Percentiles rank a stretch among this genome's conserved stretches.
Conservation (phyloP, 2,329 filamentous ascomycete genomes). For the Epicoccum nigrum region DNA sequence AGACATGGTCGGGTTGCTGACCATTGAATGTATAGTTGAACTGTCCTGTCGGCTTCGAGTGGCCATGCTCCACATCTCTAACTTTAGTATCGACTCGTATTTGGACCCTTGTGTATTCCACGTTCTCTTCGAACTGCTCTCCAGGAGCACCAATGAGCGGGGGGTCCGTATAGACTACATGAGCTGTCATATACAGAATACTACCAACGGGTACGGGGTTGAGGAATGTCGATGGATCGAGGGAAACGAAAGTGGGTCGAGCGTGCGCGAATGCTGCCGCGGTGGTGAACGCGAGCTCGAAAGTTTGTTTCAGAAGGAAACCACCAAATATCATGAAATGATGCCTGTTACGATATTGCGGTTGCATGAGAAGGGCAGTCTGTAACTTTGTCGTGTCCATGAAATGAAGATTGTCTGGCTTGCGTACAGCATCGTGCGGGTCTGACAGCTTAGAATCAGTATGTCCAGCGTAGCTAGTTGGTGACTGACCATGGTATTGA, state of each 20-base stretch:
- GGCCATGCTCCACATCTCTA: constrained; percentile 72
- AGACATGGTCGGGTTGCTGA: neutral
- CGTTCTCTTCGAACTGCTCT: constrained; percentile 41
- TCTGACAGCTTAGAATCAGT: constrained; percentile 45
- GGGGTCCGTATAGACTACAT: constrained; percentile 74
- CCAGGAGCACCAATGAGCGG: constrained; percentile 51
- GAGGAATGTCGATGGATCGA: constrained; percentile 76
- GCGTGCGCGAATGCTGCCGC: constrained; percentile 73
- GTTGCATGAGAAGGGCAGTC: constrained; percentile 76
- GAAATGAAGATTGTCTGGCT: constrained; percentile 63
- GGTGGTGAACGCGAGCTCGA: constrained; percentile 78
- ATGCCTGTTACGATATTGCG: constrained; percentile 71
- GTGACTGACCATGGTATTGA: constrained; percentile 62
- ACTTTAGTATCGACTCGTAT: constrained; percentile 75
- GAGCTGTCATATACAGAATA: constrained; percentile 75
- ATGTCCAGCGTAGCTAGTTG: neutral
- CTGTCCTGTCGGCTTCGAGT: constrained; percentile 71
- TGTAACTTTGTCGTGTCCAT: constrained; percentile 69
- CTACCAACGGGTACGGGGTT: constrained; percentile 77
- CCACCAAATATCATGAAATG: constrained; percentile 82
- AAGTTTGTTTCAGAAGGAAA: constrained; percentile 75
- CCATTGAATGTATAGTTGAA: constrained; percentile 74
- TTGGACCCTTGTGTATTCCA: constrained; percentile 67
- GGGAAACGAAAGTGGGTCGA: constrained; percentile 72
- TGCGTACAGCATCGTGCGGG: constrained; percentile 59